Evolutionary conservation across 208 protist genomes (phyloP).

Genomic region (Acanthamoeba healyi): DNA sequence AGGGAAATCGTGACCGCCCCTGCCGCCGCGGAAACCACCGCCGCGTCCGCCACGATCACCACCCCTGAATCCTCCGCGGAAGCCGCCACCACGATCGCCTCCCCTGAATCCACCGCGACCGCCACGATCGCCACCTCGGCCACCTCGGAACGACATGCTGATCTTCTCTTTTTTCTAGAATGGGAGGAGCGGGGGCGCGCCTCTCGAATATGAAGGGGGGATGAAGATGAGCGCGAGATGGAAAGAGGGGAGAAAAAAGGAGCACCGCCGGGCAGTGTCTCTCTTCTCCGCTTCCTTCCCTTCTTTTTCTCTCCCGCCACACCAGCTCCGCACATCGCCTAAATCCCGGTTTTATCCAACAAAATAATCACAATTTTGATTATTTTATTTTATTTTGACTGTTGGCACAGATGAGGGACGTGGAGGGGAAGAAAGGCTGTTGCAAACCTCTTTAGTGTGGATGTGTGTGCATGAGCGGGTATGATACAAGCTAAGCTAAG

Average conservation of each 20-base stretch:
- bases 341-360: not conserved
- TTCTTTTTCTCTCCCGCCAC: slow-evolving; percentile 14
- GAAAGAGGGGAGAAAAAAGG: not conserved
- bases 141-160: slow-evolving; percentile 71
- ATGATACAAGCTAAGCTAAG: too few relatives aligned
- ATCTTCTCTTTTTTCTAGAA: not conserved
- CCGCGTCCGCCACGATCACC: slow-evolving; percentile 37
- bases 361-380: too few relatives aligned
- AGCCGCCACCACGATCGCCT: slow-evolving; percentile 37
- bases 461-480: too few relatives aligned
- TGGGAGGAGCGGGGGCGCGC: not conserved
- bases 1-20: slow-evolving; percentile 44
- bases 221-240: slow-evolving; percentile 39
- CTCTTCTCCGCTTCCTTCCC: not conserved
- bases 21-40: slow-evolving; percentile 59
- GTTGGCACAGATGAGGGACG: too few relatives aligned
- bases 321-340: too few relatives aligned
- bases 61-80: not conserved
- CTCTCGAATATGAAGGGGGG: not conserved
- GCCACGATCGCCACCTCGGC: slow-evolving; percentile 29
- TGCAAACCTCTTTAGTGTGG: too few relatives aligned
- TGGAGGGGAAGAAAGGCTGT: too few relatives aligned
- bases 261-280: not conserved
- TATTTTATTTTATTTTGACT: not conserved
- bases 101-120: slow-evolving; percentile 47